Evolutionary conservation across 805 yeast genomes (phyloP).

Genomic region (Isabelozyma rhagii): DNA sequence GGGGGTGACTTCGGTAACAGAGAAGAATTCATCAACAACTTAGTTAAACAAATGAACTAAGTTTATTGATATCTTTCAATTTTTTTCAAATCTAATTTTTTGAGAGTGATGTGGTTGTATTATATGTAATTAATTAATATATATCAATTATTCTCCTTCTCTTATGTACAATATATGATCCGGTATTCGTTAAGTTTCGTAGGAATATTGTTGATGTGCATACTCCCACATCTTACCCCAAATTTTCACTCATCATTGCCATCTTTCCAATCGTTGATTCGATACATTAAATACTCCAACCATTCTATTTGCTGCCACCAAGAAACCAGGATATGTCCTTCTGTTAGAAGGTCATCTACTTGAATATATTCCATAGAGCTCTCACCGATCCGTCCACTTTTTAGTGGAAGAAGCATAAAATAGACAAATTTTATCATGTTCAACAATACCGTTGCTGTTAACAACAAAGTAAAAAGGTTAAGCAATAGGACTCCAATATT

Average conservation of each 20-base stretch:
- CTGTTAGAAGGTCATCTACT: slow-evolving; percentile 1
- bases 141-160: slow-evolving; percentile 3
- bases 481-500: slow-evolving; percentile 15
- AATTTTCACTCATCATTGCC: background rate
- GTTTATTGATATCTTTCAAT: slow-evolving; percentile 11
- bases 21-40: slow-evolving; percentile 91
- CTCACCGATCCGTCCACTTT: slow-evolving; percentile 1
- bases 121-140: slow-evolving; percentile 2
- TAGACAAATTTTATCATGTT: slow-evolving; percentile 13
- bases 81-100: background rate
- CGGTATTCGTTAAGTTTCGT: background rate
- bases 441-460: slow-evolving; percentile 16
- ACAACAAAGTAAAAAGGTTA: slow-evolving; percentile 18
- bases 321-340: slow-evolving; percentile 8
- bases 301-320: slow-evolving; percentile 34
- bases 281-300: slow-evolving; percentile 25
- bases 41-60: slow-evolving; percentile 92
- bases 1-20: slow-evolving; percentile 99
- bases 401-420: slow-evolving; percentile 7
- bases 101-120: background rate
- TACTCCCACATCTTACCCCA: background rate
- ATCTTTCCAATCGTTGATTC: slow-evolving; percentile 10
- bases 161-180: slow-evolving; percentile 2
- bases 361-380: slow-evolving; percentile 5
- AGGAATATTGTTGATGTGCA: background rate